A percentile compares a stretch with the other conserved stretches of the same genome.
These are phyloP conservation scores for Turritis glabra DNA, from an alignment of 345 rosid species.

Conservation along the genomic window DNA sequence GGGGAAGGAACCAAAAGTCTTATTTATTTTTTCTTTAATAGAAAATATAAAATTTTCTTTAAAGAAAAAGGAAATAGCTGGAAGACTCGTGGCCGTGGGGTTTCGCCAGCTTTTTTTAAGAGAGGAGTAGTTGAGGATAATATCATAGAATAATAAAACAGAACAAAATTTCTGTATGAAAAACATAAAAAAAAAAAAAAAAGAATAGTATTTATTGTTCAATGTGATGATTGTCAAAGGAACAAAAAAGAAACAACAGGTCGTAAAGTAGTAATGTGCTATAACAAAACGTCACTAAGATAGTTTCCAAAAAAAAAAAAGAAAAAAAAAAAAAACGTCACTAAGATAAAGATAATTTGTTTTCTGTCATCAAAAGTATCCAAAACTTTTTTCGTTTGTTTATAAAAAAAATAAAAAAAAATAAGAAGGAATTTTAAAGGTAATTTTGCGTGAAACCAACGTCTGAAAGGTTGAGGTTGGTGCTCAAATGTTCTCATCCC, in stretches of 20 bases:
- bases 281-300: slow-evolving; percentile 20
- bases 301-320: no score
- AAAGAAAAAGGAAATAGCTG: not conserved
- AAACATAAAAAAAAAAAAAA: not conserved
- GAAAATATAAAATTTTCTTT: not conserved
- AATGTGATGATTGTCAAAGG: not conserved
- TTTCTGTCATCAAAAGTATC: slow-evolving; percentile 10
- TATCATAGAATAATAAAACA: not conserved
- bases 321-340: no score
- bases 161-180: not conserved
- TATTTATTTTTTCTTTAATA: not conserved
- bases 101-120: slow-evolving; percentile 6
- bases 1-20: not conserved
- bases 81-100: slow-evolving; percentile 21
- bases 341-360: slow-evolving; percentile 18
- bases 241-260: not conserved
- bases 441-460: not conserved
- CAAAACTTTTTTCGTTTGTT: slow-evolving; percentile 27
- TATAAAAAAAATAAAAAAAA: not conserved
- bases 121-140: not conserved
- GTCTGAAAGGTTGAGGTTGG: slow-evolving; percentile 3
- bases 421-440: not conserved
- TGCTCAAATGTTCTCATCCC: not conserved
- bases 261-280: slow-evolving; percentile 1
- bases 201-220: not conserved